Percentiles rank a stretch among this genome's conserved stretches.
These are phyloP conservation scores for Arthrinium puccinioides DNA, from an alignment of 2,329 filamentous ascomycete genomes.

Conservation along the genomic window DNA sequence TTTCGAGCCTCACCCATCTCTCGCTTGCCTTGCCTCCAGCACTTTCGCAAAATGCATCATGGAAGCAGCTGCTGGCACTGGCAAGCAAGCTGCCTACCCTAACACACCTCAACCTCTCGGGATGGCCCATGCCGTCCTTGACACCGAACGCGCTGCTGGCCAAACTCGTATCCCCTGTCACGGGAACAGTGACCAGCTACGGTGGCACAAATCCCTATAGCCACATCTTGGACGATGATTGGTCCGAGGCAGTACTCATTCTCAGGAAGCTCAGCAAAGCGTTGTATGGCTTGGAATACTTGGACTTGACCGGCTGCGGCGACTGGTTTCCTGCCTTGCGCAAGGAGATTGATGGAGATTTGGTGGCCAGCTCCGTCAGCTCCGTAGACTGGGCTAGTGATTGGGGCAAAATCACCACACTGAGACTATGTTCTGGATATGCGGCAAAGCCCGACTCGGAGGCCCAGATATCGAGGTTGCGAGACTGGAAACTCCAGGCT, in stretches of 20 bases:
- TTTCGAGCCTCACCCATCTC: constrained; percentile 54
- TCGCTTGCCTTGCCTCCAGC: constrained; percentile 45
- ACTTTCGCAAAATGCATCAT: constrained; percentile 34
- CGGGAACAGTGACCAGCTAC: constrained; percentile 39
- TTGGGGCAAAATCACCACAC: constrained; percentile 43
- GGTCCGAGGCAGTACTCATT: constrained; percentile 49
- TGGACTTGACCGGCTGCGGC: constrained; percentile 54
- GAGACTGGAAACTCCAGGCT: constrained; percentile 30
- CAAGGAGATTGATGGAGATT: constrained; percentile 32
- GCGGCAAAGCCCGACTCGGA: constrained; percentile 25
- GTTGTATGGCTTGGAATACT: constrained; percentile 51
- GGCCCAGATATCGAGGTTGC: constrained; percentile 24
- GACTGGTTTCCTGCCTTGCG: constrained; percentile 46
- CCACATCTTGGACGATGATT: constrained; percentile 50
- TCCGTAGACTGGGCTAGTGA: constrained; percentile 45
- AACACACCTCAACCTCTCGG: constrained; percentile 54
- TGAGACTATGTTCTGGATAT: constrained; percentile 40
- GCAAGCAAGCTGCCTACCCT: constrained; percentile 43
- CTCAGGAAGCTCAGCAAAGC: constrained; percentile 45
- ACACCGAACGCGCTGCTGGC: constrained; percentile 45
- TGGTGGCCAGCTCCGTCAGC: constrained; percentile 11
- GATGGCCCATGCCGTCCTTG: constrained; percentile 54
- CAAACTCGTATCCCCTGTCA: constrained; percentile 35
- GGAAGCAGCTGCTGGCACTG: constrained; percentile 51
- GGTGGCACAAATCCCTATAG: constrained; percentile 51